Evolutionary conservation across 768 basidiomycete species (phyloP), one percentile per base, ranked within the genome.

Genomic region (Lanmaoa rubissima): DNA sequence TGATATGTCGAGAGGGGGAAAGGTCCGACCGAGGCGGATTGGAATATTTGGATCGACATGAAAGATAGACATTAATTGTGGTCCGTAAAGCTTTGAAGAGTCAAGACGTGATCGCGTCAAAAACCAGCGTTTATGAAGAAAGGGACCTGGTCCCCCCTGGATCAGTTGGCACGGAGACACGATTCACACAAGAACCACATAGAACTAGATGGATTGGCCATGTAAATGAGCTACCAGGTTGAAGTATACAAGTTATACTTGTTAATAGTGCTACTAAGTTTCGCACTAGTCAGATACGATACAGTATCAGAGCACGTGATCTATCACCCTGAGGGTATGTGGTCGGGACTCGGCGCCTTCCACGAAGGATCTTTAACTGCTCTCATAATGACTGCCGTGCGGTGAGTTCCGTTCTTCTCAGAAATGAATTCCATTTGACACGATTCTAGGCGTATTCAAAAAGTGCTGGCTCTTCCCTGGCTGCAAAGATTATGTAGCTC

Each of bases 361-460:
- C 9, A n/a, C 28, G 11, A 19, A 21, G 24, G 12, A 57, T 55
- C 58, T 57, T 48, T 19, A 10, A 50, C 57, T 14, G 24, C 44
- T 41, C 36, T 41, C 53, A 61, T 43, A 34, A 78, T 78, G 77
- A 75, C 77, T 31, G 74, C 77, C 35, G 48, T 77, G 45, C 69
- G 77, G 77, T 75, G 65, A 50, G 69, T 50, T 5, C 5, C 31
- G 42, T 52, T 41, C 47, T 56, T 45, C 24, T 52, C 16, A 13
- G 38, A 40, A n/a, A 48, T 54, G 11, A 53, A 46, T 51, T 24
- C 38, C 6, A 5, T 42, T 61, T 76, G 54, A 75, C 64, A 48
- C 39, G 48, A 39, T 49, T 57, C 59, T 35, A 90, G 90, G 58
- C 88, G 90, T 48, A 86, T 92, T 28, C 87, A 88, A 65, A 88